These are phyloP conservation scores for Pyrenochaeta sp. DNA, from an alignment of 2,329 filamentous ascomycete genomes.

Conservation along the genomic window DNA sequence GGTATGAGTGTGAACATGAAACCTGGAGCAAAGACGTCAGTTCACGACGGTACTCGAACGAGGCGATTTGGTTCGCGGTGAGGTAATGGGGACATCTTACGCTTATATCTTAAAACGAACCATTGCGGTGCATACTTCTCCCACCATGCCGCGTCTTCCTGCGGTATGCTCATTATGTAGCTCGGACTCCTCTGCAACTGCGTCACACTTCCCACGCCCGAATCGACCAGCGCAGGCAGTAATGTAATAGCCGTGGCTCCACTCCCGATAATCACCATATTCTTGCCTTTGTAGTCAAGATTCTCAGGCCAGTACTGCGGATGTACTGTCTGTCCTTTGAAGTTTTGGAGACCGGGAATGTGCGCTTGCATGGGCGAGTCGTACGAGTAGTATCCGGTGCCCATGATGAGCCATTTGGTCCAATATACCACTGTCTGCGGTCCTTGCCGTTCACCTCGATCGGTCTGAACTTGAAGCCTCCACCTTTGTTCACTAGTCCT, in stretches of 20 bases:
- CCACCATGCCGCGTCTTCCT: conserved; percentile 48
- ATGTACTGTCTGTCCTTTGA: conserved; percentile 70
- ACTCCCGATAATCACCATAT: conserved; percentile 75
- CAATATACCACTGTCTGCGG: conserved; percentile 48
- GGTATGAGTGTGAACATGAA: conserved; percentile 61
- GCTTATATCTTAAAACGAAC: conserved; percentile 58
- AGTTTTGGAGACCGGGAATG: conserved; percentile 74
- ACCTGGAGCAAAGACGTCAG: conserved; percentile 22
- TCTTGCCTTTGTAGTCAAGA: conserved; percentile 71
- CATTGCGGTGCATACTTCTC: conserved; percentile 56
- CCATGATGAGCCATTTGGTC: conserved; percentile 65
- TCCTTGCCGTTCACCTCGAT: conserved; percentile 29
- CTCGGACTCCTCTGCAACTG: conserved; percentile 83
- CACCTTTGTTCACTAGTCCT: conserved; percentile 59
- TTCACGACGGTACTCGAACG: background rate
- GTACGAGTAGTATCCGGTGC: conserved; percentile 78
- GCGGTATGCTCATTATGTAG: conserved; percentile 63
- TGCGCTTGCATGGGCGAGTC: conserved; percentile 65
- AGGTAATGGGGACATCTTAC: conserved; percentile 31
- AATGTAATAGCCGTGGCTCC: conserved; percentile 84
- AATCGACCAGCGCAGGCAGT: conserved; percentile 72
- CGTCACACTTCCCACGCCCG: conserved; percentile 70
- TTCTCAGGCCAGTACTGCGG: conserved; percentile 80
- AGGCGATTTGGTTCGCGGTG: background rate
- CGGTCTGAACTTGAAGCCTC: conserved; percentile 49